Base-by-base conservation (phyloP, 805 yeast genomes). In the Starmerella bombi region DNA sequence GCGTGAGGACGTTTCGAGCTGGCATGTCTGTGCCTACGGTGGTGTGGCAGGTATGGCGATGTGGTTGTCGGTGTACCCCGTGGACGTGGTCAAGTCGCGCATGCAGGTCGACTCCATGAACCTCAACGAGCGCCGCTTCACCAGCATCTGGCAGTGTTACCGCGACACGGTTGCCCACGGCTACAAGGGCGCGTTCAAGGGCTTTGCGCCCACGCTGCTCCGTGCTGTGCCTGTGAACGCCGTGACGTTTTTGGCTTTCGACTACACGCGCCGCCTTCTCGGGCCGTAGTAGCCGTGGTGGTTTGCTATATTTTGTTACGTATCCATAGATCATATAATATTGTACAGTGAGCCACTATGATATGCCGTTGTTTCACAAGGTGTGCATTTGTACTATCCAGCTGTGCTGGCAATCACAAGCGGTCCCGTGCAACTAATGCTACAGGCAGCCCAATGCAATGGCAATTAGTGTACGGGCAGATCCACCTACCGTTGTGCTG, bases 191-290 rank as follows among this genome's bases (percentile, higher is more conserved):
- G 80, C 91, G 55, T 81, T 82, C 63, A 78, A 78, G 62, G 99
- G 99, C 1, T 86, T 93, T 57, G 61, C 75, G 16, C 96, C 98
- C 29, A 86, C 97, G 0, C 74, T 91, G 48, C 65, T 91, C 49
- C 79, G 99, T 63, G 97, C 99, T 37, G 94, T 94, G 3, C 98
- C 98, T 1, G 98, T 93, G 3, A 93, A 91, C 58, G 99, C 94
- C 32, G 94, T 93, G 23, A 93, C 98, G 0, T 91, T 91, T 63
- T 79, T 84, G 33, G 85, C 93, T 2, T 91, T 91, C 59, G 99
- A 91, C 61, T 62, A 80, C 37, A 81, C 94, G 4, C 79, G 86
- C 17, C 38, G 61, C 33, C 41, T 46, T 16, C 43, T 60, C 37
- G 61, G 58, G 17, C 41, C 40, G 2, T 37, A 14, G 12, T n/a